These are phyloP conservation scores for Suillus cothurnatus DNA, from an alignment of 768 basidiomycete species.

Conservation along the genomic window DNA sequence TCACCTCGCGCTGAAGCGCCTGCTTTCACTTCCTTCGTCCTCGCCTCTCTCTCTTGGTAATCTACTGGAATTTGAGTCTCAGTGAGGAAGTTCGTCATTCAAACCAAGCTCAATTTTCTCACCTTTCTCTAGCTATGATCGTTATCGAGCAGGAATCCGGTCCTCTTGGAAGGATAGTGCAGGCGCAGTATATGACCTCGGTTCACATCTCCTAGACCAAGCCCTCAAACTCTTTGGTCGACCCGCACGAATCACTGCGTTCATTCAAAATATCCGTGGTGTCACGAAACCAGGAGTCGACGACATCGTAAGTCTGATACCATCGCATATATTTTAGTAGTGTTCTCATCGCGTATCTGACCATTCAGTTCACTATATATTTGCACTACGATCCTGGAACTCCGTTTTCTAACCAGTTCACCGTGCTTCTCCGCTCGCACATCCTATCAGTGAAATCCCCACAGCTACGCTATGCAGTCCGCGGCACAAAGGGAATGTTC, in stretches of 20 bases:
- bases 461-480: conserved; percentile 73
- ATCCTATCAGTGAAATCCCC: conserved; percentile 65
- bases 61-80: conserved; percentile 73
- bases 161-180: conserved; percentile 81
- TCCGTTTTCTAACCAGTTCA: conserved; percentile 53
- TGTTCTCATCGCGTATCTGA: neutral
- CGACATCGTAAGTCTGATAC: conserved; percentile 51
- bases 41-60: conserved; percentile 59
- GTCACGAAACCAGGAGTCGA: conserved; percentile 66
- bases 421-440: conserved; percentile 67
- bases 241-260: conserved; percentile 67
- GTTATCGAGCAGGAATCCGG: conserved; percentile 65
- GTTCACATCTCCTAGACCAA: conserved; percentile 82
- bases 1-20: conserved; percentile 63
- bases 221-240: conserved; percentile 73
- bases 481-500: conserved; percentile 72
- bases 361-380: conserved; percentile 50
- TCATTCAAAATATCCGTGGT: conserved; percentile 70
- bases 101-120: conserved; percentile 1
- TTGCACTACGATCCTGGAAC: conserved; percentile 50
- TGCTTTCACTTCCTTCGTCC: conserved; percentile 55
- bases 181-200: conserved; percentile 77
- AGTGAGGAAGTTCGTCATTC: conserved; percentile 43
- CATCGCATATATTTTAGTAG: neutral
- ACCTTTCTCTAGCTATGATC: conserved; percentile 58